A percentile compares a stretch with the other conserved stretches of the same genome.
phyloP scores from a whole-genome alignment of 2,329 filamentous ascomycete species.

The Elsinoe ampelina region DNA sequence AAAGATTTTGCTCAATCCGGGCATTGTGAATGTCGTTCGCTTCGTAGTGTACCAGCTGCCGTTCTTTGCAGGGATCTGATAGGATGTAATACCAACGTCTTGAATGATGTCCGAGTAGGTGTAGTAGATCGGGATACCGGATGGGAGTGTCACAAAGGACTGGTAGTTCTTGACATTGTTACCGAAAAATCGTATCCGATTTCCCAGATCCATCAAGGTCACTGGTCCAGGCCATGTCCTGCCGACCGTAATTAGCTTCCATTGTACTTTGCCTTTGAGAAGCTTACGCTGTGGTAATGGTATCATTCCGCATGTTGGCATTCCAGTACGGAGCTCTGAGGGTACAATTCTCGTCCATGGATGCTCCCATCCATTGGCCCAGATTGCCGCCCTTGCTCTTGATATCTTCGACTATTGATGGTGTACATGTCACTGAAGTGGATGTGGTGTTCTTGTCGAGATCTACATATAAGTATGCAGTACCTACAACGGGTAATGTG shows the following conservation, averaged over 20 bases:
- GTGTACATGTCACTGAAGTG: conserved; percentile 2
- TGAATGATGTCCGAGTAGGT: not conserved
- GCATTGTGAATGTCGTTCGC: not conserved
- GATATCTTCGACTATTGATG: not conserved
- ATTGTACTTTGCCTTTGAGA: no score
- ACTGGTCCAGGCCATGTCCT: not conserved
- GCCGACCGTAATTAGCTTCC: not conserved
- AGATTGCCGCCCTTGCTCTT: not conserved
- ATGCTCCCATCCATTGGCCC: not conserved
- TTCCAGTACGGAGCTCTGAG: not conserved
- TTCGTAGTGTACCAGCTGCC: not conserved
- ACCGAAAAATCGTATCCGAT: not conserved
- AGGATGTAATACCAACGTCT: not conserved
- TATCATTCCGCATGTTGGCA: not conserved
- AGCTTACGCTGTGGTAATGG: not conserved
- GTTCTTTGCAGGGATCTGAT: not conserved
- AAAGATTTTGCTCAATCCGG: not conserved
- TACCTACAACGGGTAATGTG: not conserved
- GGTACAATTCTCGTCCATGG: not conserved
- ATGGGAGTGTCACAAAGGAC: not conserved
- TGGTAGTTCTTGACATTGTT: not conserved
- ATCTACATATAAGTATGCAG: not conserved
- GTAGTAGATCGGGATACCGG: not conserved
- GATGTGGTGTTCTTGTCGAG: not conserved
- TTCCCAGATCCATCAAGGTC: not conserved